Evolutionary conservation across 1,139 yeast genomes (phyloP).

Genomic region (Komagataea norvegica): DNA sequence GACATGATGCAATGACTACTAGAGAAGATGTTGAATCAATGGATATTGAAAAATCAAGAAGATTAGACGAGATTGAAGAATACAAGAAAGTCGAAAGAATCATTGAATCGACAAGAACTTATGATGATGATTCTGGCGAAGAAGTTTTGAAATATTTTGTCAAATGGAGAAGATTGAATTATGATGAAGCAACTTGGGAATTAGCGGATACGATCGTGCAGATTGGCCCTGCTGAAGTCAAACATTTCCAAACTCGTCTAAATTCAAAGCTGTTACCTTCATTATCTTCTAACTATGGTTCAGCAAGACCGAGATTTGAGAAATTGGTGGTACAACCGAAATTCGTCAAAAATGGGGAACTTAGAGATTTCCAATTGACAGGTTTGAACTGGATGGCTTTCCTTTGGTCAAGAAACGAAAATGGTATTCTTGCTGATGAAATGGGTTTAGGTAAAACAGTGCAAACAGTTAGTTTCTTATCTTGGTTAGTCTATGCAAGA

Average conservation of each 20-base stretch:
- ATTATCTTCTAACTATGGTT: constrained; percentile 71
- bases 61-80: constrained; percentile 78
- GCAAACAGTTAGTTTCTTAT: constrained; percentile 89
- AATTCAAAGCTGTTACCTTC: constrained; percentile 84
- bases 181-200: constrained; percentile 98
- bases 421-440: constrained; percentile 97
- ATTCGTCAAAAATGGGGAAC: constrained; percentile 85
- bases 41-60: constrained; percentile 85
- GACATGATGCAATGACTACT: constrained; percentile 76
- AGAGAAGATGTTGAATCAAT: constrained; percentile 88
- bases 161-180: constrained; percentile 90
- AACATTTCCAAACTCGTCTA: constrained; percentile 73
- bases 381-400: constrained; percentile 99
- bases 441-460: constrained; percentile 99
- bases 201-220: constrained; percentile 82
- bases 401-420: constrained; percentile 94
- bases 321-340: constrained; percentile 83
- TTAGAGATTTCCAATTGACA: constrained; percentile 94
- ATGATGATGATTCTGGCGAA: constrained; percentile 49
- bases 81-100: constrained; percentile 85
- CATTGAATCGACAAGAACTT: constrained; percentile 76
- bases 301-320: constrained; percentile 82
- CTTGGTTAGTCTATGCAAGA: constrained; percentile 92
- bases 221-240: constrained; percentile 79
- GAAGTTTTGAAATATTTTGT: constrained; percentile 76